A percentile compares a stretch with the other conserved stretches of the same genome.
phyloP scores from a whole-genome alignment of 495 filamentous ascomycete species.

The Parachaetomium inaequale region DNA sequence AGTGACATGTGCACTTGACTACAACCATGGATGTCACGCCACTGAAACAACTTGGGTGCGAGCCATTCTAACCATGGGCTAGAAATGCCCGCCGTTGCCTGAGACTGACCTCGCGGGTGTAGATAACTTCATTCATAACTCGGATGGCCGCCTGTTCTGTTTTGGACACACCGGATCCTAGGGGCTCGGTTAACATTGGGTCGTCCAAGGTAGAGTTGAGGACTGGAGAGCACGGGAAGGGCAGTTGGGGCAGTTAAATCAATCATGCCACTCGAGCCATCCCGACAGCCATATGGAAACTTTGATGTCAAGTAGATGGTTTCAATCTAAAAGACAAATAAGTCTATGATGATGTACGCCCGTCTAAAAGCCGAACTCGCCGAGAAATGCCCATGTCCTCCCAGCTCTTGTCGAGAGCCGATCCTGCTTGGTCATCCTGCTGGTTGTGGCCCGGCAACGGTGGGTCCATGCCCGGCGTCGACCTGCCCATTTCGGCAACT shows the following conservation, averaged over 20 bases:
- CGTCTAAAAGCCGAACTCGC: too few relatives aligned
- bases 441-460: not conserved
- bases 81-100: not conserved
- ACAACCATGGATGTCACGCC: not conserved
- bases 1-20: not conserved
- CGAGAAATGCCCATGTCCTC: not conserved
- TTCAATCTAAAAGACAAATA: too few relatives aligned
- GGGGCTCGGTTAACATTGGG: too few relatives aligned
- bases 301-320: too few relatives aligned
- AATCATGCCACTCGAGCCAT: too few relatives aligned
- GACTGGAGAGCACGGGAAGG: too few relatives aligned
- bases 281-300: too few relatives aligned
- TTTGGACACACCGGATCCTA: not conserved
- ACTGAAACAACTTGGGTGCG: not conserved
- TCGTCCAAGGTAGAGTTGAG: too few relatives aligned
- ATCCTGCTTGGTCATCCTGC: not conserved
- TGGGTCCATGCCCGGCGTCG: slow-evolving; percentile 4
- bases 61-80: not conserved
- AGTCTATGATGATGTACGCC: too few relatives aligned
- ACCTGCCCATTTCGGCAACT: slow-evolving; percentile 9
- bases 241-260: too few relatives aligned
- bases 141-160: not conserved
- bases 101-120: not conserved
- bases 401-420: not conserved
- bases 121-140: not conserved